Evolutionary conservation across 176 grass and related monocot genomes (phyloP).

Genomic region (Carex pumila): DNA sequence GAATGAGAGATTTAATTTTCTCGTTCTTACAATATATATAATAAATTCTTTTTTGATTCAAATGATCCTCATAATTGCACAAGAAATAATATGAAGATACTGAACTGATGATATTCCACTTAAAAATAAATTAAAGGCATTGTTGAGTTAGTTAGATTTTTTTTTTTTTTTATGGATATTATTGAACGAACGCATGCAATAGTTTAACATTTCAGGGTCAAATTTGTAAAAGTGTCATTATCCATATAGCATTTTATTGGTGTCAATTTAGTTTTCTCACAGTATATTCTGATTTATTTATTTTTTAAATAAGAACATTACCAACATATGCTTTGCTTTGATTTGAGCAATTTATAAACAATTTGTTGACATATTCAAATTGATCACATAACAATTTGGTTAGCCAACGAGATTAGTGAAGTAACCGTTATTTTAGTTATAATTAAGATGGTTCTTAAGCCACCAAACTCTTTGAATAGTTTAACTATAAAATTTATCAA

Average conservation of each 20-base stretch:
- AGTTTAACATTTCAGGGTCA: too few species aligned
- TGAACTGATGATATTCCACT: neutral
- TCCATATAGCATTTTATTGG: too few species aligned
- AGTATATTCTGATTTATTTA: too few species aligned
- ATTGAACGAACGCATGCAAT: too few species aligned
- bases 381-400: neutral
- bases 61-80: neutral
- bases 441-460: too few species aligned
- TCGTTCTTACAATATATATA: neutral
- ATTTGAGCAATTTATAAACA: neutral
- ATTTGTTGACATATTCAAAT: neutral
- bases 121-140: too few species aligned
- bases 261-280: too few species aligned
- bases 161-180: too few species aligned
- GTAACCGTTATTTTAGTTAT: neutral
- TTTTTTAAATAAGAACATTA: neutral
- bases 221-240: too few species aligned
- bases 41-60: neutral
- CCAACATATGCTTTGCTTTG: neutral
- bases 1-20: neutral
- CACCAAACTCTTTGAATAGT: too few species aligned
- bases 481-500: too few species aligned
- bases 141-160: too few species aligned
- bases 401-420: neutral
- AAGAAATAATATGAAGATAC: neutral